Evolutionary conservation across 2,329 filamentous ascomycete species (phyloP).

Genomic region (Xylariaceae sp.): DNA sequence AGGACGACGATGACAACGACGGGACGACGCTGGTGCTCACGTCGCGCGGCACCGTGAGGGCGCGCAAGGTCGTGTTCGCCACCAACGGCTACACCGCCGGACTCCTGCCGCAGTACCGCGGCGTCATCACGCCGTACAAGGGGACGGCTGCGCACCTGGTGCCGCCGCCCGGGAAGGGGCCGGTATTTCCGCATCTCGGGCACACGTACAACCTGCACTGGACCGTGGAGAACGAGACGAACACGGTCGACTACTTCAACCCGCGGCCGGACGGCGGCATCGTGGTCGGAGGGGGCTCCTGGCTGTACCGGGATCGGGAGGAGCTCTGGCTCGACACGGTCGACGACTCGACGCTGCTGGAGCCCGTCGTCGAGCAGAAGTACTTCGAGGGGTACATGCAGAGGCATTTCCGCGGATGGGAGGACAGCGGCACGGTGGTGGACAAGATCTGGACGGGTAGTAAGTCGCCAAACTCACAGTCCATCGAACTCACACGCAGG

Average conservation of each 20-base stretch:
- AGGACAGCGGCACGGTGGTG: slow-evolving; percentile 26
- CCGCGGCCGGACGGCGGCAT: slow-evolving; percentile 22
- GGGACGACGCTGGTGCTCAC: slow-evolving; percentile 6
- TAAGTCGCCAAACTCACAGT: slow-evolving; percentile 1
- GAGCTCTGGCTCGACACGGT: slow-evolving; percentile 30
- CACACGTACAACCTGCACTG: slow-evolving; percentile 14
- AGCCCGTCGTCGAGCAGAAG: slow-evolving; percentile 18
- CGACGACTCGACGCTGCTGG: slow-evolving; percentile 31
- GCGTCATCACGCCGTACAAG: slow-evolving; percentile 9
- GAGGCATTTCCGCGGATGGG: slow-evolving; percentile 34
- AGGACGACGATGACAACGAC: not conserved
- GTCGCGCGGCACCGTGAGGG: slow-evolving; percentile 7
- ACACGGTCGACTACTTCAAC: slow-evolving; percentile 19
- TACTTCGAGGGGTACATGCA: slow-evolving; percentile 38
- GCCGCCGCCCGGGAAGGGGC: slow-evolving; percentile 3
- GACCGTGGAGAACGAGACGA: not conserved
- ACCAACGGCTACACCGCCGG: slow-evolving; percentile 14
- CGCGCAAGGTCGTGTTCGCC: slow-evolving; percentile 14
- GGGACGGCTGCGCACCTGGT: slow-evolving; percentile 11
- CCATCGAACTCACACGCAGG: not conserved
- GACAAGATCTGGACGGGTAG: slow-evolving; percentile 19
- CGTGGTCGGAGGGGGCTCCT: slow-evolving; percentile 30
- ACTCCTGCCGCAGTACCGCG: slow-evolving; percentile 11
- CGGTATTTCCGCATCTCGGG: slow-evolving; percentile 10
- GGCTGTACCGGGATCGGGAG: slow-evolving; percentile 19